Base-by-base conservation (phyloP, 2,329 filamentous ascomycete genomes). In the Dryadomyces quercus-mongolicae region DNA sequence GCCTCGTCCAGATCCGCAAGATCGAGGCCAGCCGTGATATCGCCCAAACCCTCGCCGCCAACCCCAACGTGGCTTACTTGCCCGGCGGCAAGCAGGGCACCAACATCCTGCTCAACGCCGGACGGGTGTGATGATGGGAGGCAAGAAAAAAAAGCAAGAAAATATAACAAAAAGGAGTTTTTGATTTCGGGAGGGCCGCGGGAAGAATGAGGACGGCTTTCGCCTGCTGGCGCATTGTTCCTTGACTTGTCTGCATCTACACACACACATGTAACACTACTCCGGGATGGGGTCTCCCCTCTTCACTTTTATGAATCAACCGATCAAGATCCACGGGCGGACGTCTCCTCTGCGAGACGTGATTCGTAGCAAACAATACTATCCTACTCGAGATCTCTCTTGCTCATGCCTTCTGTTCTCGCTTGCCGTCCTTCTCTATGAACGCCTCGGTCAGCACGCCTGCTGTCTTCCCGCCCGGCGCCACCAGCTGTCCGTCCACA, bases 21-120 rank as follows among this genome's bases (percentile, higher is more conserved):
- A 96, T 98, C 65, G 93, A 98, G 76, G 94, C 93, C 15, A 91
- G 88, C 68, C 88, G 85, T 70, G 94, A 98, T 65, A 96, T 98
- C 71, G 93, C 93, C 10, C 82, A 90, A 71, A 92, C 91, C 61
- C 73, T 98, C 65, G 82, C 92, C 20, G 74, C 75, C 56, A 98
- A 98, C 73, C 91, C 93, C 57, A 97, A 98, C 64, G 91, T 98
- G 53, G 91, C 90, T 49, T 98, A 98, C 70, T 72, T 98, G 59
- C 93, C 93, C 3, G 82, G 88, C 62, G 85, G 87, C 54, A 78
- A 80, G 61, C 84, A 86, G 70, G 59, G 59, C 56, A 76, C 79
- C 60, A 76, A 76, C 60, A 64, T 74, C 51, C 66, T 82, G 63
- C 65, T 82, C 59, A 79, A 74, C 38, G 77, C 81, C 2, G 71